Percentiles rank a stretch among this genome's conserved stretches.
phyloP scores from a whole-genome alignment of 2,329 filamentous ascomycete genomes.

The Aspergillus eucalypticola region DNA sequence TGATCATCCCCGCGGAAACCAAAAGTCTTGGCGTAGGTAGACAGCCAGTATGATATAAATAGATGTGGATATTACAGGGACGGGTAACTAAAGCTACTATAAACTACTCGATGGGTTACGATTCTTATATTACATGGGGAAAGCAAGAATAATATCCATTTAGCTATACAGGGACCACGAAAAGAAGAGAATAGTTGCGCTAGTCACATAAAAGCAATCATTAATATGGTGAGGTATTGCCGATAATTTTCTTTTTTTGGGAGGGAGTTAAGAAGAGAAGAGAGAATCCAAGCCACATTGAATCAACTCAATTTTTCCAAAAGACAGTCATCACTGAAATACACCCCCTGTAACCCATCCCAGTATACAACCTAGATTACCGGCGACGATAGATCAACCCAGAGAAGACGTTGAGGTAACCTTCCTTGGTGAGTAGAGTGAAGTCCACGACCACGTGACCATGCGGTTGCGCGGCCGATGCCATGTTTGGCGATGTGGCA shows the following conservation, averaged over 20 bases:
- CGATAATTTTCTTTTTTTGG: neutral
- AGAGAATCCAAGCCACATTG: constrained; percentile 1
- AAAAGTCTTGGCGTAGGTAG: too few species aligned
- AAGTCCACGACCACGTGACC: constrained; percentile 42
- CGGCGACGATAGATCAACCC: constrained; percentile 38
- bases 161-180: neutral
- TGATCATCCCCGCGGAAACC: too few species aligned
- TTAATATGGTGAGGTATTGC: neutral
- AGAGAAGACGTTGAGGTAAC: constrained; percentile 45
- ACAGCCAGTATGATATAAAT: too few species aligned
- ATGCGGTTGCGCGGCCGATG: constrained; percentile 24
- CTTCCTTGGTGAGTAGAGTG: constrained; percentile 43
- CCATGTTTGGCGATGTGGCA: constrained; percentile 29
- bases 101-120: too few species aligned
- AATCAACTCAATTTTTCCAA: constrained; percentile 9
- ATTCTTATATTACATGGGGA: too few species aligned
- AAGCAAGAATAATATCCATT: neutral
- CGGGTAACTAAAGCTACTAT: too few species aligned
- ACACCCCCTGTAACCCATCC: neutral
- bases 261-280: neutral
- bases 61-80: too few species aligned
- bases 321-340: neutral
- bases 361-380: constrained; percentile 6
- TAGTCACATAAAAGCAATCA: neutral
- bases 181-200: neutral